These are phyloP conservation scores for Triadica sebifera DNA, from an alignment of 345 rosid species.

Conservation along the genomic window DNA sequence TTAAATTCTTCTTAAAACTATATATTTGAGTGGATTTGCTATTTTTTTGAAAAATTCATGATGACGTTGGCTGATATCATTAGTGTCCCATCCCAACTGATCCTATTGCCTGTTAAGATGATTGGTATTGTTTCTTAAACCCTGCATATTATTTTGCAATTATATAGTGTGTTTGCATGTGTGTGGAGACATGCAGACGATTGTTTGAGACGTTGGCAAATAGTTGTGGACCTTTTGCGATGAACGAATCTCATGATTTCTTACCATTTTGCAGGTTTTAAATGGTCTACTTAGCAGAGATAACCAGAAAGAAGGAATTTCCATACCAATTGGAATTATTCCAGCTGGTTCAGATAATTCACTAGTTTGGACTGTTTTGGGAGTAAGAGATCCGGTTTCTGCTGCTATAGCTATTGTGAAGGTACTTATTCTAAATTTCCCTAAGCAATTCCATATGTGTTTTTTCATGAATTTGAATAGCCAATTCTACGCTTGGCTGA, in stretches of 20 bases:
- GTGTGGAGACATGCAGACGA: too few species aligned
- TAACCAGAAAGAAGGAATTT: slow-evolving; percentile 95
- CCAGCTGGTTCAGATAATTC: slow-evolving; percentile 99
- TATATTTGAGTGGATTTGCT: too few species aligned
- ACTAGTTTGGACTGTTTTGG: slow-evolving; percentile 95
- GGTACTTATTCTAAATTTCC: slow-evolving; percentile 42
- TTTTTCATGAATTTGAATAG: neutral
- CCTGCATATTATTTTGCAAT: too few species aligned
- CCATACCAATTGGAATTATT: slow-evolving; percentile 97
- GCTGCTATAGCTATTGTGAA: slow-evolving; percentile 95
- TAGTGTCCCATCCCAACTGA: too few species aligned
- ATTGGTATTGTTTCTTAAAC: too few species aligned
- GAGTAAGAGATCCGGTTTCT: slow-evolving; percentile 93
- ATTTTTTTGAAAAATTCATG: too few species aligned
- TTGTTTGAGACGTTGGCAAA: too few species aligned
- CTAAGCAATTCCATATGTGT: neutral
- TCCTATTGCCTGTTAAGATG: too few species aligned
- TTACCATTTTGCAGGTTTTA: slow-evolving; percentile 60
- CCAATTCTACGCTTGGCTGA: neutral
- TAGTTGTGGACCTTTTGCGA: neutral
- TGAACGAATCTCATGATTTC: slow-evolving; percentile 13
- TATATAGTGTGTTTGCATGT: too few species aligned
- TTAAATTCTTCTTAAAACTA: too few species aligned
- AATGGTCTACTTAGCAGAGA: slow-evolving; percentile 86
- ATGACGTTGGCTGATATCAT: too few species aligned